Evolutionary conservation across 2,329 filamentous ascomycete species (phyloP), one percentile per base, ranked within the genome.

Genomic region (Aureobasidium sp.): DNA sequence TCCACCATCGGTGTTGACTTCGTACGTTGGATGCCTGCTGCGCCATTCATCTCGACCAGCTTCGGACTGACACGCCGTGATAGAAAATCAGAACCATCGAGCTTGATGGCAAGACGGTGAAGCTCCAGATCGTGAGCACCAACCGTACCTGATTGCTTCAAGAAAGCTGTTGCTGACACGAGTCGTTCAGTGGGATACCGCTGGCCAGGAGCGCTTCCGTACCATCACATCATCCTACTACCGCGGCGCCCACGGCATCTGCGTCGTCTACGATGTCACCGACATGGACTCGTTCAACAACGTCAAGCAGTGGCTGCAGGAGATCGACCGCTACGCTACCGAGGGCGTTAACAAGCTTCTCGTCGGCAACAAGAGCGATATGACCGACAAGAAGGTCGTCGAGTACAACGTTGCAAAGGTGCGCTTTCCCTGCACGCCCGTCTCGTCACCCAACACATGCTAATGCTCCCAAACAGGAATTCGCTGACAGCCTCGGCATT

Each of bases 251-350:
- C 94, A 97, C 80, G 94, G 94, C 71, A 99, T 99, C 80, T 99
- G 94, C 80, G 93, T 99, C 70, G 94, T 99, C 76, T 99, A 97
- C 85, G 94, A 99, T 87, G 94, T 99, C 74, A 99, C 94, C 69
- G 94, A 99, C 77, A 97, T 97, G 93, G 94, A 97, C 78, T 96
- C 91, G 33, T 99, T 99, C 90, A 97, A 99, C 87, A 99, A 97
- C 82, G 94, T 99, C 72, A 97, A 99, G 89, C 94, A 99, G 84
- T 99, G 94, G 94, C 86, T 99, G 66, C 94, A 99, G 79, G 94
- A 99, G 82, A 99, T 99, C 71, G 94, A 99, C 82, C 88, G 94
- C 77, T 97, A 99, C 74, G 94, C 94, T 70, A 99, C 94, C 69
- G 94, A 99, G 80, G 94, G 94, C 68, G 94, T 99, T 74, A 99